These are phyloP conservation scores for Sicyos baderoa DNA, from an alignment of 306 rosid species.

Conservation along the genomic window DNA sequence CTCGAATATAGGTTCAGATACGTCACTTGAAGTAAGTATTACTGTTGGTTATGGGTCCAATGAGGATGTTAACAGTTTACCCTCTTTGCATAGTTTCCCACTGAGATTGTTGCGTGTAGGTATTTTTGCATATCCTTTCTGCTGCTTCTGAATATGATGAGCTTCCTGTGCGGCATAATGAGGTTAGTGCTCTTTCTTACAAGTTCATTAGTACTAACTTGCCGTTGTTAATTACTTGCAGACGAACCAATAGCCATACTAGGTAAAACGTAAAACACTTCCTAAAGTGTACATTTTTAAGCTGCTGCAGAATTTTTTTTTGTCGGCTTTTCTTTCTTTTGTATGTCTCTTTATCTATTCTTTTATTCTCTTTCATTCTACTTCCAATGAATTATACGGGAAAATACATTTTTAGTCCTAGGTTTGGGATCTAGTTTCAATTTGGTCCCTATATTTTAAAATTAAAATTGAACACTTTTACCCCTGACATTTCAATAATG, in stretches of 20 bases:
- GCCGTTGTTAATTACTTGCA: not conserved
- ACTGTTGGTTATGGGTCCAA: not conserved
- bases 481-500: too few relatives aligned
- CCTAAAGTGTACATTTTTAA: not conserved
- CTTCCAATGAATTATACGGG: too few relatives aligned
- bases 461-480: too few relatives aligned
- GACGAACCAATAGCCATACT: not conserved
- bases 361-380: too few relatives aligned
- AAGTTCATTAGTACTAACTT: constrained; percentile 9
- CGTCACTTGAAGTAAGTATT: constrained; percentile 74
- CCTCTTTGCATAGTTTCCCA: constrained; percentile 16
- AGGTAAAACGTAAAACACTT: too few relatives aligned
- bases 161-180: constrained; percentile 93
- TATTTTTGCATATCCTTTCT: constrained; percentile 74
- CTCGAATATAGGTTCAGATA: constrained; percentile 79
- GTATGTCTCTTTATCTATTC: too few relatives aligned
- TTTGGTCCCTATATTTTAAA: too few relatives aligned
- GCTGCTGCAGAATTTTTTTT: not conserved
- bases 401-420: too few relatives aligned
- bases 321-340: too few relatives aligned
- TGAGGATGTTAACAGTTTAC: not conserved
- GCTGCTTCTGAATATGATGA: constrained; percentile 91
- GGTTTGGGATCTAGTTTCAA: too few relatives aligned
- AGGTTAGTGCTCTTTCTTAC: constrained; percentile 45
- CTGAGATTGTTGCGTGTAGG: constrained; percentile 33